phyloP scores from a whole-genome alignment of 768 basidiomycete species.

The Podaxis rugospora region DNA sequence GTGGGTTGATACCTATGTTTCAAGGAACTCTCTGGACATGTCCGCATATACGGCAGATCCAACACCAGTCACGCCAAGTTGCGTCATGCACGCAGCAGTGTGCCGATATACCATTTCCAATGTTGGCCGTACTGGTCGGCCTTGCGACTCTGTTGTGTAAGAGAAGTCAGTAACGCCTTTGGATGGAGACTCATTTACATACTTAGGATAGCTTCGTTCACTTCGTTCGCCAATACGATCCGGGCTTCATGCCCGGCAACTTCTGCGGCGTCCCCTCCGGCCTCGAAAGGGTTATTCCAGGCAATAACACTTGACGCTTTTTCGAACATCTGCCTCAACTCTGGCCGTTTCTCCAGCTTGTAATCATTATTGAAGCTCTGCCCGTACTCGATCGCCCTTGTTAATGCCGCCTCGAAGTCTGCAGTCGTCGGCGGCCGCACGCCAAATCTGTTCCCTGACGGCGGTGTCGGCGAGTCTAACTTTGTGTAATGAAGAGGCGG shows the following conservation, averaged over 20 bases:
- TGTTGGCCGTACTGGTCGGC: conserved; percentile 62
- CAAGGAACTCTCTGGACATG: conserved; percentile 68
- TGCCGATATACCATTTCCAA: conserved; percentile 80
- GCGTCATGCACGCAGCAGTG: conserved; percentile 59
- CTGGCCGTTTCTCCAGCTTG: conserved; percentile 54
- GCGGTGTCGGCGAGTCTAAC: conserved; percentile 4
- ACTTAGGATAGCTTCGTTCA: conserved; percentile 85
- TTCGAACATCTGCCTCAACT: conserved; percentile 63
- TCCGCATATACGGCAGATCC: conserved; percentile 83
- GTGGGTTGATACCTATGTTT: conserved; percentile 19
- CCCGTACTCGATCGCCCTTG: conserved; percentile 69
- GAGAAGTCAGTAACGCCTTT: conserved; percentile 5
- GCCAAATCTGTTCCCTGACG: conserved; percentile 15
- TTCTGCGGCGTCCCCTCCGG: conserved; percentile 59
- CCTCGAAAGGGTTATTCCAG: conserved; percentile 68
- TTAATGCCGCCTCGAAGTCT: conserved; percentile 56
- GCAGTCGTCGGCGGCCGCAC: conserved; percentile 4
- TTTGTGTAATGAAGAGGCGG: conserved; percentile 2
- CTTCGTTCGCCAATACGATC: conserved; percentile 62
- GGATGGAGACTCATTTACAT: conserved; percentile 20
- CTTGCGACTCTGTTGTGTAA: conserved; percentile 61
- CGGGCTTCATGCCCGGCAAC: conserved; percentile 68
- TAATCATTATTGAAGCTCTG: conserved; percentile 67
- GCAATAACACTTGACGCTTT: conserved; percentile 79
- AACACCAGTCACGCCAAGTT: conserved; percentile 67